Percentiles rank a stretch among this genome's conserved stretches.
phyloP scores from a whole-genome alignment of 208 protist genomes.

The Trypanosoma avium region DNA sequence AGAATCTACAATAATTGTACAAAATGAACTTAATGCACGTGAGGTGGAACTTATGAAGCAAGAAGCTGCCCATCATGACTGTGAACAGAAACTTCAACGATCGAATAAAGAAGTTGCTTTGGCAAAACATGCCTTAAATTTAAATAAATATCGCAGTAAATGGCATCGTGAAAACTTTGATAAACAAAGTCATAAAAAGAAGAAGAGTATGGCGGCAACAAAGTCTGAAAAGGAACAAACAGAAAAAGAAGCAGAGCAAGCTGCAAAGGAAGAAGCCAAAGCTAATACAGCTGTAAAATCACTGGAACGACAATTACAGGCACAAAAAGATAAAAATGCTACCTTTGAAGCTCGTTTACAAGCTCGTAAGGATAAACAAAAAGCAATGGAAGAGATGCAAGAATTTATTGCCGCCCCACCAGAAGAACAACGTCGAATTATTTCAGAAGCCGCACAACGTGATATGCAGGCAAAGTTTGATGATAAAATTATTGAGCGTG shows the following conservation, averaged over 20 bases:
- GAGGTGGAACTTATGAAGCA: constrained; percentile 88
- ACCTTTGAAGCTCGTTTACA: constrained; percentile 33
- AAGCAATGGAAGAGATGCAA: constrained; percentile 43
- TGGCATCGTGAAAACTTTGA: constrained; percentile 31
- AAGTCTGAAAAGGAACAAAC: constrained; percentile 31
- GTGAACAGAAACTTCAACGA: constrained; percentile 13
- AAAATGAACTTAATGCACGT: constrained; percentile 80
- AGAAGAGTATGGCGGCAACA: constrained; percentile 35
- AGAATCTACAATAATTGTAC: constrained; percentile 69
- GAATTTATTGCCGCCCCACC: constrained; percentile 53
- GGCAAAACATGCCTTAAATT: constrained; percentile 38
- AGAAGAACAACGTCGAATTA: constrained; percentile 43
- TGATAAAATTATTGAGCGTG: constrained; percentile 29
- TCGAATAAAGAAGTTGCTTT: constrained; percentile 28
- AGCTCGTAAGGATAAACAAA: constrained; percentile 35
- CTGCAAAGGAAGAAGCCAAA: constrained; percentile 42
- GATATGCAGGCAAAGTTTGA: constrained; percentile 22
- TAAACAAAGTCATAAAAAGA: constrained; percentile 36
- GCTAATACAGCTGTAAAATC: constrained; percentile 38
- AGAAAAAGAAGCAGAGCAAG: constrained; percentile 21
- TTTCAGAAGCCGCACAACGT: constrained; percentile 28
- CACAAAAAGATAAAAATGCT: constrained; percentile 31
- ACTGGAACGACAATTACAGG: constrained; percentile 43
- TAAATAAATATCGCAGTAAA: constrained; percentile 47
- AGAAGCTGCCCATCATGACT: constrained; percentile 65